Evolutionary conservation across 2,329 filamentous ascomycete species (phyloP).

Genomic region (Thermoascus crustaceus): DNA sequence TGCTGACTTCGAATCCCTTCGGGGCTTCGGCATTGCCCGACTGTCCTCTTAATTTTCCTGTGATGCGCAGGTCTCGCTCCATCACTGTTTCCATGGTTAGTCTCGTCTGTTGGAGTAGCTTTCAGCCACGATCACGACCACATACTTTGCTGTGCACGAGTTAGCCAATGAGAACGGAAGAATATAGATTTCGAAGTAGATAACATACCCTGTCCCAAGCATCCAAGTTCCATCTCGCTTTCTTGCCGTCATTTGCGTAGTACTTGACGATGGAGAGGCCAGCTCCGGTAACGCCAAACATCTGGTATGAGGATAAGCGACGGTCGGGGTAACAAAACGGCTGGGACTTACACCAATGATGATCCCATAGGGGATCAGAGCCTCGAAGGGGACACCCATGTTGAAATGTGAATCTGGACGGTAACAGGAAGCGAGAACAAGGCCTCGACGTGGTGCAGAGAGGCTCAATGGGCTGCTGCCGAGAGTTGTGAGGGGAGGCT

Average conservation of each 20-base stretch:
- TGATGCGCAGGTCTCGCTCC: constrained; percentile 57
- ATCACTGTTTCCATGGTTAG: constrained; percentile 47
- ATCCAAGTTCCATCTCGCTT: constrained; percentile 51
- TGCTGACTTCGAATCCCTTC: constrained; percentile 57
- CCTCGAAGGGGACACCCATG: constrained; percentile 61
- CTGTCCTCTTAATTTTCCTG: constrained; percentile 54
- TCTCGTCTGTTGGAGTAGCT: constrained; percentile 17
- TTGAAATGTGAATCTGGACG: constrained; percentile 14
- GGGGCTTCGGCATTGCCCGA: constrained; percentile 52
- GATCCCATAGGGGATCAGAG: constrained; percentile 56
- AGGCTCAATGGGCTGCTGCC: neutral
- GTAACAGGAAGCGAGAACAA: neutral
- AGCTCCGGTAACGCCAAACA: constrained; percentile 53
- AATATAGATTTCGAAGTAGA: constrained; percentile 1
- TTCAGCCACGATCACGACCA: constrained; percentile 11
- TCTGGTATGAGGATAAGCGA: constrained; percentile 35
- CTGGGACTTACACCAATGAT: constrained; percentile 48
- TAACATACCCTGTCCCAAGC: constrained; percentile 55
- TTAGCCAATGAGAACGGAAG: constrained; percentile 30
- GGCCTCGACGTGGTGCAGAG: neutral
- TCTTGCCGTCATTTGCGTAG: constrained; percentile 57
- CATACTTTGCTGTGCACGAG: constrained; percentile 46
- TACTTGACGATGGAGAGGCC: constrained; percentile 51
- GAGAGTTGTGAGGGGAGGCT: neutral
- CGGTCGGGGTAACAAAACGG: constrained; percentile 8